These are phyloP conservation scores for Eimeria sp. DNA, from an alignment of 169 alveolate genomes.

Conservation along the genomic window DNA sequence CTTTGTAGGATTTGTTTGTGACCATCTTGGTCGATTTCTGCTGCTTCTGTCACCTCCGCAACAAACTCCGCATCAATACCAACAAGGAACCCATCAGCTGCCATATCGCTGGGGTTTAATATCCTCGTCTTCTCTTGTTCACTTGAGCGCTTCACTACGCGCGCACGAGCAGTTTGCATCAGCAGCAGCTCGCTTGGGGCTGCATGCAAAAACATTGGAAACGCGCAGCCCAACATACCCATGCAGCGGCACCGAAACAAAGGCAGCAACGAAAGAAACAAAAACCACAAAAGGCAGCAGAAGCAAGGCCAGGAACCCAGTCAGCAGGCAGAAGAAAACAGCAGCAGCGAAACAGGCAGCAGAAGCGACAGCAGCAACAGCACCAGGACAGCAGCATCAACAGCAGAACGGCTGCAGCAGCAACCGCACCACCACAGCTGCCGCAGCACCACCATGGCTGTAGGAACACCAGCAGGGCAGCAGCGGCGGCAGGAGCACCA, in stretches of 20 bases:
- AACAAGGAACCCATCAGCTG: constrained; percentile 73
- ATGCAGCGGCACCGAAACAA: neutral
- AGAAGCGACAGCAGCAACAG: neutral
- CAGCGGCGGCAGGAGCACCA: neutral
- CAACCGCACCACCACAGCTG: neutral
- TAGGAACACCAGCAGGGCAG: neutral
- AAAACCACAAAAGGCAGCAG: neutral
- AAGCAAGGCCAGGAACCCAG: neutral
- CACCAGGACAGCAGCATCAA: neutral
- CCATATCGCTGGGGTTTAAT: neutral
- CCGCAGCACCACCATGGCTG: neutral
- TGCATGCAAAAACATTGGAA: constrained; percentile 21
- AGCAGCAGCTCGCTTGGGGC: constrained; percentile 62
- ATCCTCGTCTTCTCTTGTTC: neutral
- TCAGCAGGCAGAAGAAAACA: neutral
- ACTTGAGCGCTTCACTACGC: neutral
- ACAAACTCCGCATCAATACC: constrained; percentile 87
- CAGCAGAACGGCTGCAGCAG: neutral
- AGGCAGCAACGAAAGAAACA: neutral
- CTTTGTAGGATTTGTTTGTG: constrained; percentile 80
- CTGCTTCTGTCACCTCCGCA: constrained; percentile 83
- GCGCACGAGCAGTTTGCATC: constrained; percentile 26
- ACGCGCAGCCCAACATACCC: too few relatives aligned
- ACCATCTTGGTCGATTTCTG: constrained; percentile 83
- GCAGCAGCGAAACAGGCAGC: neutral